Evolutionary conservation across 2,329 filamentous ascomycete species (phyloP), one percentile per base, ranked within the genome.

Genomic region (Tricladium varicosporioides): DNA sequence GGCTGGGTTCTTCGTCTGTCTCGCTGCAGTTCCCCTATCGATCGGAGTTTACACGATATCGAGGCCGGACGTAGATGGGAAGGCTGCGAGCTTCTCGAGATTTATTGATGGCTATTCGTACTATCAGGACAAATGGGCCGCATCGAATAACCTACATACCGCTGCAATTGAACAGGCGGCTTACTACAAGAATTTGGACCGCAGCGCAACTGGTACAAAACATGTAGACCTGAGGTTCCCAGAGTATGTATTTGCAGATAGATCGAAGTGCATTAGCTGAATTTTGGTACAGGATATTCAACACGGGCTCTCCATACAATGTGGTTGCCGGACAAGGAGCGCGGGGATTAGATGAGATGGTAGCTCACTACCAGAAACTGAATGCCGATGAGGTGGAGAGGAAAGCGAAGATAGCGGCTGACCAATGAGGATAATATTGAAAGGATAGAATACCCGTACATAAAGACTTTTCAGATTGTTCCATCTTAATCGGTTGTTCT

Each of bases 141-240:
- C 77, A 63, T 76, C 79, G 64, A 88, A 87, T 68, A 78, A 80
- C 54, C 67, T 86, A 51, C 85, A 86, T 71, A 82, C 81, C 10
- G 74, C 76, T 57, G 79, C 81, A 62, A 73, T 87, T 61, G 83
- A 88, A 74, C 80, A 83, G 72, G 85, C 84, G 19, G 85, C 81
- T 36, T 73, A 76, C 51, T 85, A 89, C 69, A 75, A 82, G 59
- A 81, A 85, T 63, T 70, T 88, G 63, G 86, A 87, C 69, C 74
- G 78, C 31, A 76, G 73, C 57, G 71, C 73, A 55, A 66, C 73
- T 18, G 72, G 76, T 62, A 75, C 73, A 53, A 66, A 67, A 48
- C 71, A 77, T 63, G 74, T 84, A 46, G 77, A 83, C 16, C 70
- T 88, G 71, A 81, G 73, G 68, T 84, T 81, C 65, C 84, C 82